These are phyloP conservation scores for Rhodotorula toruloides DNA, from an alignment of 768 basidiomycete genomes.

Conservation along the genomic window DNA sequence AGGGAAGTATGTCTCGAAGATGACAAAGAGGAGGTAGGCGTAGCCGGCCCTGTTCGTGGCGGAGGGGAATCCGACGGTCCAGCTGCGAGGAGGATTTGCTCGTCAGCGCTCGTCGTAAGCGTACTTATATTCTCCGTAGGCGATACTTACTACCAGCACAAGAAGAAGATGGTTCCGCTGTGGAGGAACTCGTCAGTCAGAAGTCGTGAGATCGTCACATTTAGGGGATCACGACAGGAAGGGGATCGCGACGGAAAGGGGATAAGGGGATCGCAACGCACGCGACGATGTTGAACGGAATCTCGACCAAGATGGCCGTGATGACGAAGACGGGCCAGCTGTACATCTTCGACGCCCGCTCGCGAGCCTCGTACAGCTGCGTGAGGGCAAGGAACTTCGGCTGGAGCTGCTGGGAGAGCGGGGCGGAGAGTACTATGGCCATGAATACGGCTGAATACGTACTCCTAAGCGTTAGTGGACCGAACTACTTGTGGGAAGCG, in stretches of 20 bases:
- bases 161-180: constrained; percentile 53
- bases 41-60: constrained; percentile 44
- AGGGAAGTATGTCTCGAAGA: constrained; percentile 61
- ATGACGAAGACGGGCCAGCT: constrained; percentile 52
- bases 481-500: neutral
- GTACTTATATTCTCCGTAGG: neutral
- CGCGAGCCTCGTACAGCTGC: constrained; percentile 62
- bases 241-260: too few relatives aligned
- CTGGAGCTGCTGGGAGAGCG: constrained; percentile 62
- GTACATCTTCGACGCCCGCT: constrained; percentile 63
- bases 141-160: constrained; percentile 56
- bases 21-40: constrained; percentile 48
- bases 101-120: too few relatives aligned
- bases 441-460: constrained; percentile 33
- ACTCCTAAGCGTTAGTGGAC: neutral
- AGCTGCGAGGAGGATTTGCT: neutral
- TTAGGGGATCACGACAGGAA: neutral
- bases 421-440: constrained; percentile 45
- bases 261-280: neutral
- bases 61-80: constrained; percentile 7
- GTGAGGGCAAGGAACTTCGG: constrained; percentile 59
- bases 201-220: too few relatives aligned
- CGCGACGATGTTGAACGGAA: constrained; percentile 36
- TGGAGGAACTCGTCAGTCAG: neutral
- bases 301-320: constrained; percentile 36